These are phyloP conservation scores for Chlamydomonas eustigma DNA, from an alignment of 139 green algal species.

Conservation along the genomic window DNA sequence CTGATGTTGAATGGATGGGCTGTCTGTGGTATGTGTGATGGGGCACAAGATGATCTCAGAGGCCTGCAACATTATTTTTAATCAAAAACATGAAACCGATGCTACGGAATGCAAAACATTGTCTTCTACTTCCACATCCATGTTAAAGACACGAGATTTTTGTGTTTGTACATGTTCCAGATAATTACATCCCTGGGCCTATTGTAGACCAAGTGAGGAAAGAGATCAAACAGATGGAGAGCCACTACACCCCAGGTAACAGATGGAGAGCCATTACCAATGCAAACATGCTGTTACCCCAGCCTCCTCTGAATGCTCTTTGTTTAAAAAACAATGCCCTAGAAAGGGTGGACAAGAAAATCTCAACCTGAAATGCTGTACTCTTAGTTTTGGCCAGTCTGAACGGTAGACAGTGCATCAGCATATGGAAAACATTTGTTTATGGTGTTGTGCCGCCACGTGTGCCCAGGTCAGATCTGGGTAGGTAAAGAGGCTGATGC, in stretches of 20 bases:
- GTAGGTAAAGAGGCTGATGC: constrained; percentile 42
- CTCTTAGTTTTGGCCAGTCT: no score
- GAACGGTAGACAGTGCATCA: neutral
- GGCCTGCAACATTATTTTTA: neutral
- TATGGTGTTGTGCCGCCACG: neutral
- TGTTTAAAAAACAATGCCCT: no score
- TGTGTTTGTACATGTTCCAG: neutral
- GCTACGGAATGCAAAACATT: constrained; percentile 1
- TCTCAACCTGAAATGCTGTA: no score
- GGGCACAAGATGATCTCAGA: neutral
- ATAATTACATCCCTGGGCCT: neutral
- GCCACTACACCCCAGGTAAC: neutral
- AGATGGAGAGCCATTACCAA: neutral
- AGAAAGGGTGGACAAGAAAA: no score
- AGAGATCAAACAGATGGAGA: constrained; percentile 8
- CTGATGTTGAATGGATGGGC: neutral
- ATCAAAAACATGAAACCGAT: neutral
- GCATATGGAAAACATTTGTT: neutral
- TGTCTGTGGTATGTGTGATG: neutral
- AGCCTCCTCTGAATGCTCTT: neutral
- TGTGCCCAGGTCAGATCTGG: constrained; percentile 37
- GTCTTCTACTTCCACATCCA: neutral
- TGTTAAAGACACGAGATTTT: neutral
- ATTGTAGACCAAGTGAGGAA: neutral
- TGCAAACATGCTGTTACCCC: neutral